Evolutionary conservation across 495 filamentous ascomycete species (phyloP), one percentile per base, ranked within the genome.

Genomic region (Hypoxylon perforatum): DNA sequence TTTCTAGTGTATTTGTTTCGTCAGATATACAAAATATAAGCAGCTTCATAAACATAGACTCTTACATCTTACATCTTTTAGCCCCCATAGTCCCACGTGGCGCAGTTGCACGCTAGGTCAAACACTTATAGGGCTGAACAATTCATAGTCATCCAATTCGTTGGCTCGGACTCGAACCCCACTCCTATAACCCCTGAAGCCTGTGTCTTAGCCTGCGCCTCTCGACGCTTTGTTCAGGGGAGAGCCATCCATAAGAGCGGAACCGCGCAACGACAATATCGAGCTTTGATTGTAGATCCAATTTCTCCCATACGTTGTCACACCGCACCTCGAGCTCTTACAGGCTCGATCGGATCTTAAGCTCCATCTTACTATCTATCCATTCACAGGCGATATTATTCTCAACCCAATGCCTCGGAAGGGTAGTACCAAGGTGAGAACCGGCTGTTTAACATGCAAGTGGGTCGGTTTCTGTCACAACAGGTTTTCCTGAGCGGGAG

Each of bases 371-470:
- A 51, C 23, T 28, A 28, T 28, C 25, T 7, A 28, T 28, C 25
- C 25, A 28, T 28, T 28, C 7, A 28, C 25, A 28, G 25, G 25
- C 25, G 25, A 28, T 3, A 28, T n/a, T n/a, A n/a, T n/a, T n/a
- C 25, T 28, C 25, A 3, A 28, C 7, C 25, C 11, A 19, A 73
- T 71, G 70, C 17, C 57, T 52, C 71, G 71, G 25, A 72, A 74
- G 49, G 71, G 71, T 21, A 69, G 57, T 22, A 7, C 53, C 21
- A 74, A 74, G 41, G 71, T 70, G 22, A 49, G 59, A 44, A 74
- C 69, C 9, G 69, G 71, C 8, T 74, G 71, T 48, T 18, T 55
- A 23, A 74, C 69, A 0, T 74, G 71, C 69, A 74, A 73, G 71
- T 73, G 57, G 3, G 71, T 58, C 21, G 17, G 48, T 51, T 47